Evolutionary conservation across 1,284 basidiomycete genomes (phyloP), one percentile per base, ranked within the genome.

Genomic region (Ustilago loliicola): DNA sequence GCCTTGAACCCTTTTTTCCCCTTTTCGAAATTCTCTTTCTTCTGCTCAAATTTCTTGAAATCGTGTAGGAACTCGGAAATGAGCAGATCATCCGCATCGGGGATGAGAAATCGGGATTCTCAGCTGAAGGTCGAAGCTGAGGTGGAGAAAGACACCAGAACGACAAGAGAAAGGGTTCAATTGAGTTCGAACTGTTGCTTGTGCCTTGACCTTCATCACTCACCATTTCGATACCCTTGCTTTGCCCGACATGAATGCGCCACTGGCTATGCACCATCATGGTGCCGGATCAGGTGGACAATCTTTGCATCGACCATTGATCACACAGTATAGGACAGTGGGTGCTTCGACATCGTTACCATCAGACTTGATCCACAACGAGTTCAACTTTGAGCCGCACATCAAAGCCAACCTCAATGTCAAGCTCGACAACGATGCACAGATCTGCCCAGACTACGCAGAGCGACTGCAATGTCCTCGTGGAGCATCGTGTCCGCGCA

Each of bases 341-440:
- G 58, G 61, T 15, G 50, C 61, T 10, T 73, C 75, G 2, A 54
- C 67, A n/a, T 68, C 71, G 10, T 60, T 67, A 19, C 76, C 72
- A 4, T 40, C 53, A 17, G 94, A 96, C 84, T 96, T 97, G 83
- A 93, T 96, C 86, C 96, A 98, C 86, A 93, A 94, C 83, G 94
- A 93, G 85, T 93, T 98, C 73, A 89, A 90, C 61, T 91, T 94
- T 71, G 96, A 99, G 87, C 84, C 88, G 8, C 94, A 91, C 86
- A 90, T 96, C 80, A 98, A 98, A 87, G 89, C 90, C 54, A 92
- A 95, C 59, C 90, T 95, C 36, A 91, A 91, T 21, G 88, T 98
- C 85, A 96, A 96, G 87, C 91, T 99, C 55, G 96, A 98, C 88
- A 93, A 94, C 89, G 95, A 95, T 92, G 70, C 72, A 88, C 88